Evolutionary conservation across 2,329 filamentous ascomycete species (phyloP), one percentile per base, ranked within the genome.

Genomic region (Botryosphaeria agaves): DNA sequence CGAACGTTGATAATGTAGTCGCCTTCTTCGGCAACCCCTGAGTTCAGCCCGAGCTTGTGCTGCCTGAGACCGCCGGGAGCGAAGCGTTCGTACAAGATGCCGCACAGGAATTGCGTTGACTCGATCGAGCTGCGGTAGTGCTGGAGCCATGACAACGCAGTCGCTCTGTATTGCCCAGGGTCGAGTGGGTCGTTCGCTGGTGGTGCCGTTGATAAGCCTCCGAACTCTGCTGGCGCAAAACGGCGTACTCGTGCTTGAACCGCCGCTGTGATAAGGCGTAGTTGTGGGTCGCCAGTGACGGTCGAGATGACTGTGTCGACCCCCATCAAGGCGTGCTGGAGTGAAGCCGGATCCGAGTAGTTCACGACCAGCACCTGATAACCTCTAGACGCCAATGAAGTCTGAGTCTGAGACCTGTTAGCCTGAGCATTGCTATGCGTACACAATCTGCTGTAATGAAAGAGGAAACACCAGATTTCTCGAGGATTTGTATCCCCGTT

Each of bases 231-330:
- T 1, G 79, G 77, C 3, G 80, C 72, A 43, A 84, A 84, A 20
- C 70, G 64, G 11, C 67, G 64, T 2, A 84, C 77, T 12, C 68
- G 61, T 12, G 66, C 69, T 30, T 62, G 57, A 11, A 72, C 67
- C 1, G 78, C 76, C 2, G 78, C 77, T 40, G 77, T 70, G 48
- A 84, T 82, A 18, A 84, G 64, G 36, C 70, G 69, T 26, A 82
- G 60, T 46, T 84, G 78, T 18, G 72, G 60, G 12, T 53, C 55
- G 3, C 75, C 76, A 2, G 66, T 67, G 29, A 84, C 69, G 1
- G 77, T 84, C 1, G 77, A 84, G 33, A 84, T 77, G 41, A 83
- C 68, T 7, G 80, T 65, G 48, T 84, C 75, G 25, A 81, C 66
- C 7, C 79, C 79, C 34, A 66, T 65, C n/a, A 85, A 64, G 6